Conservation (phyloP, 2,329 filamentous ascomycete genomes). For the Didymella exigua region DNA sequence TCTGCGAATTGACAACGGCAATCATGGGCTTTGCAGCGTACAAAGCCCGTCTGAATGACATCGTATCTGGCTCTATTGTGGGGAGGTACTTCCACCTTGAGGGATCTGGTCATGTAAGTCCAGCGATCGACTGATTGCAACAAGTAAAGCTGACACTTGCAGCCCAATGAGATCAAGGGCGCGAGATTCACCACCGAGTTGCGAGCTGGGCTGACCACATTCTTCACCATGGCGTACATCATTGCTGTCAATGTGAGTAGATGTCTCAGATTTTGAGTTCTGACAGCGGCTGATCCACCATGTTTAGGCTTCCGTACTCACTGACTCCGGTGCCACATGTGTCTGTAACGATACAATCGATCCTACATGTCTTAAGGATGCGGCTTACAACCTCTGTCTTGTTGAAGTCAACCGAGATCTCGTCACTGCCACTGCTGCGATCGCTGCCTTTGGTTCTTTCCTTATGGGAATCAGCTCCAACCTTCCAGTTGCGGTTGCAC, state of each 20-base stretch:
- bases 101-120: slow-evolving; percentile 78
- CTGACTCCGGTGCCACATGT: slow-evolving; percentile 75
- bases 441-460: slow-evolving; percentile 78
- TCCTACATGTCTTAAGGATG: slow-evolving; percentile 61
- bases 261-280: slow-evolving; percentile 39
- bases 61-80: slow-evolving; percentile 41
- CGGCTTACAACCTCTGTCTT: slow-evolving; percentile 67
- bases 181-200: slow-evolving; percentile 83
- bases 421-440: slow-evolving; percentile 83
- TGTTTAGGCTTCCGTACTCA: slow-evolving; percentile 63
- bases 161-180: slow-evolving; percentile 73
- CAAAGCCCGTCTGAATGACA: slow-evolving; percentile 36
- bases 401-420: slow-evolving; percentile 73
- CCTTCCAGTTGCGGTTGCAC: slow-evolving; percentile 73
- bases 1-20: slow-evolving; percentile 6
- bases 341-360: slow-evolving; percentile 63
- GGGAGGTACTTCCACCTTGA: slow-evolving; percentile 72
- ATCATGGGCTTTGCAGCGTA: slow-evolving; percentile 15
- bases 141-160: slow-evolving; percentile 19
- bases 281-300: slow-evolving; percentile 14
- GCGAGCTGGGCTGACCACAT: slow-evolving; percentile 79
- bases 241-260: slow-evolving; percentile 63
- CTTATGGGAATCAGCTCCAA: slow-evolving; percentile 84
- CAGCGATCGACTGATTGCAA: neutral
- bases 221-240: slow-evolving; percentile 60